Evolutionary conservation across 2,329 filamentous ascomycete genomes (phyloP), one percentile per base, ranked within the genome.

Genomic region (Beauveria bassiana): DNA sequence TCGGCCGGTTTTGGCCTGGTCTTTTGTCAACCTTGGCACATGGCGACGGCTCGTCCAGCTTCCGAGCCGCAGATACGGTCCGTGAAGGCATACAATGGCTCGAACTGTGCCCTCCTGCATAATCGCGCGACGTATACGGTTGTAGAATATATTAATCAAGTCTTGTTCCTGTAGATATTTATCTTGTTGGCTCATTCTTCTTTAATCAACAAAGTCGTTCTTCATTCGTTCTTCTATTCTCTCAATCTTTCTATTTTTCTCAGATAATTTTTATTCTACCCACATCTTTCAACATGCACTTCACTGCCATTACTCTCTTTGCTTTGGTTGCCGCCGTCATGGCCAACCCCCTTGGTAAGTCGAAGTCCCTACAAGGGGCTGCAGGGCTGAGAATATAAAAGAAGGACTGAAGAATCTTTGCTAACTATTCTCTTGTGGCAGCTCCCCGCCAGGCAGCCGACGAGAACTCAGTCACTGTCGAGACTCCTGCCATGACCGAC

Each of bases 231-330:
- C 28, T 38, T 52, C 50, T 16, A 22, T 52, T n/a, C n/a, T 43
- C 40, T 5, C 12, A 9, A 18, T 50, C 47, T 28, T 16, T 52
- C 22, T 34, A 18, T 47, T 57, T 14, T 12, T 40, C 26, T 38
- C n/a, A 16, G 1, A 51, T 52, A 12, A 40, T 16, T 59, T 70
- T 66, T 59, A 66, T 63, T 34, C 12, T 10, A 26, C 22, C 18
- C 2, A 7, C n/a, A 9, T 47, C 12, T 12, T 34, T 73, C 77
- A 83, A 76, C 63, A 84, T 84, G 81, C 78, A 82, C 76, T 79
- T 79, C 77, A 76, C 78, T 63, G 64, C 78, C 64, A 64, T 79
- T 67, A 73, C 77, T 68, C 62, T 83, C 64, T 71, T 81, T 66
- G 73, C 79, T 64, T 70, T 84, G 64, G 73, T 75, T 70, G 72